phyloP scores from a whole-genome alignment of 2,329 filamentous ascomycete genomes.

The Plenodomus lindquistii region DNA sequence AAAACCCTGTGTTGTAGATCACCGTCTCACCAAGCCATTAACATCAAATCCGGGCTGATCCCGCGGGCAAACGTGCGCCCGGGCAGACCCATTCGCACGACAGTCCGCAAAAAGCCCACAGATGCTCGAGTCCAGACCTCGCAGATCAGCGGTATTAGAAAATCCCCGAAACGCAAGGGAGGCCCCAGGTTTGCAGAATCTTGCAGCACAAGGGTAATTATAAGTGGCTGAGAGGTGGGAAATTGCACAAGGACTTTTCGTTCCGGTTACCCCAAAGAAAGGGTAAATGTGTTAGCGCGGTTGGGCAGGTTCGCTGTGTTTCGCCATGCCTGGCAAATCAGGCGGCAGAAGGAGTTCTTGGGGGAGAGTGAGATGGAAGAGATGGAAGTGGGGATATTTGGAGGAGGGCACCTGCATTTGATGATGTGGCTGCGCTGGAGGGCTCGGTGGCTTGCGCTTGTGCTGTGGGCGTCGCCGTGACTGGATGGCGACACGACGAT shows the following conservation, averaged over 20 bases:
- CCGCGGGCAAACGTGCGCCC: background rate
- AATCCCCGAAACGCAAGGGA: background rate
- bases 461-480: background rate
- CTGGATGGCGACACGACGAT: background rate
- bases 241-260: background rate
- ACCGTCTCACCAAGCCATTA: background rate
- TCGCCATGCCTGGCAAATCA: too few species aligned
- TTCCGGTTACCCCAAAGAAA: background rate
- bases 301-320: background rate
- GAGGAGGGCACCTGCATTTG: background rate
- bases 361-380: background rate
- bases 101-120: background rate
- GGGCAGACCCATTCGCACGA: too few species aligned
- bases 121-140: background rate
- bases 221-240: background rate
- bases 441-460: slow-evolving; percentile 1
- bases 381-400: background rate
- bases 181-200: background rate
- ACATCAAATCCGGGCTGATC: background rate
- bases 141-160: background rate
- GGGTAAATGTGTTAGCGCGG: background rate
- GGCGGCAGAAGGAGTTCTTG: background rate
- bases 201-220: too few species aligned
- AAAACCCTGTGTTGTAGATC: too few species aligned
- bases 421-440: background rate